Conservation (phyloP, 805 yeast species). For the Starmerella sirachaensis region DNA sequence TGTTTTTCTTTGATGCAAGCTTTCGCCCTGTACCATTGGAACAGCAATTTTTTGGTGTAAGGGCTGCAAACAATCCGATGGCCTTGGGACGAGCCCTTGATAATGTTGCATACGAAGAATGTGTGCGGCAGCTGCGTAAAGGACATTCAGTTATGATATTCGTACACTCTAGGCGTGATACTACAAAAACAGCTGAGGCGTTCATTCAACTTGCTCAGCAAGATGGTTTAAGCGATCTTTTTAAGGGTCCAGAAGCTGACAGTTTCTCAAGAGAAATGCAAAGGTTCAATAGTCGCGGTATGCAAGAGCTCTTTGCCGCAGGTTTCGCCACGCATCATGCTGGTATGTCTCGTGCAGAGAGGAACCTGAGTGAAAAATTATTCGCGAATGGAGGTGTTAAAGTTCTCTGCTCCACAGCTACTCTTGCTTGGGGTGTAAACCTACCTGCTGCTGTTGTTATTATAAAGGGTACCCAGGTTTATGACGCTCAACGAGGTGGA, state of each 20-base stretch:
- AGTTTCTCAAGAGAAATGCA: slow-evolving; percentile 50
- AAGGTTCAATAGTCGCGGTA: slow-evolving; percentile 58
- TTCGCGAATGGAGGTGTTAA: slow-evolving; percentile 75
- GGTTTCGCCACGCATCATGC: slow-evolving; percentile 97
- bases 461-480: slow-evolving; percentile 91
- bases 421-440: slow-evolving; percentile 99
- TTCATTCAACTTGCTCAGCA: slow-evolving; percentile 58
- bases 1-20: slow-evolving; percentile 87
- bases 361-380: slow-evolving; percentile 81
- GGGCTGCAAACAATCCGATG: slow-evolving; percentile 23
- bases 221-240: slow-evolving; percentile 27
- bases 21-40: slow-evolving; percentile 89
- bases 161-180: slow-evolving; percentile 91
- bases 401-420: slow-evolving; percentile 90
- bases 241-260: slow-evolving; percentile 16
- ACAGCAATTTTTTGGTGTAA: slow-evolving; percentile 76
- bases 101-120: slow-evolving; percentile 60
- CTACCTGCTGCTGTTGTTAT: slow-evolving; percentile 96
- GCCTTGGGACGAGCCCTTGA: slow-evolving; percentile 45
- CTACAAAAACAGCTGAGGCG: slow-evolving; percentile 66
- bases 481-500: slow-evolving; percentile 91
- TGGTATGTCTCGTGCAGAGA: slow-evolving; percentile 83
- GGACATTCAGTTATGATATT: slow-evolving; percentile 93
- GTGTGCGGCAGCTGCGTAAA: slow-evolving; percentile 48
- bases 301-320: slow-evolving; percentile 47